Evolutionary conservation across 2,329 filamentous ascomycete species (phyloP).

Genomic region (Dothiorella sarmentorum): DNA sequence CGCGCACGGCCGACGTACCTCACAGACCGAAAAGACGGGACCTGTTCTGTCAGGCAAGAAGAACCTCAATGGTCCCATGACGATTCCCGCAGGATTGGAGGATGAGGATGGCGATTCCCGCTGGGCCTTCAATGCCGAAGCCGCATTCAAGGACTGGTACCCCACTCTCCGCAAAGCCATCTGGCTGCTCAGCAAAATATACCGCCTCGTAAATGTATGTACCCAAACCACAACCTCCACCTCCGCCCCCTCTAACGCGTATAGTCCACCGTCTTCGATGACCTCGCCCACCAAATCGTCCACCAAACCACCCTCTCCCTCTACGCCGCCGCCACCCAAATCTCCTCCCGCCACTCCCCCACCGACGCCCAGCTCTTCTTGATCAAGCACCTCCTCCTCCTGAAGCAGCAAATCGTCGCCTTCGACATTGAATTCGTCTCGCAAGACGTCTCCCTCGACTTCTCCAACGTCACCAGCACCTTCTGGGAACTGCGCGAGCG

Average conservation of each 20-base stretch:
- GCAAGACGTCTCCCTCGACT: conserved; percentile 60
- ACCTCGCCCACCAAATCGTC: conserved; percentile 76
- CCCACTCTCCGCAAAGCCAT: conserved; percentile 65
- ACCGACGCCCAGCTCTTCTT: conserved; percentile 86
- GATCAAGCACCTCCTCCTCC: conserved; percentile 87
- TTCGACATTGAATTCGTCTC: conserved; percentile 83
- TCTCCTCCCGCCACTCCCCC: conserved; percentile 61
- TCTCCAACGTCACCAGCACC: conserved; percentile 61
- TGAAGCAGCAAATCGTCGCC: conserved; percentile 93
- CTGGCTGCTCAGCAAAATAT: conserved; percentile 66
- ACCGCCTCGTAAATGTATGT: conserved; percentile 63
- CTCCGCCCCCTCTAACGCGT: conserved; percentile 22
- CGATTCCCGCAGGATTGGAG: conserved; percentile 43
- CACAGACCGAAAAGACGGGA: conserved; percentile 39
- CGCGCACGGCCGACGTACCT: conserved; percentile 46
- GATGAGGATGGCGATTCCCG: conserved; percentile 46
- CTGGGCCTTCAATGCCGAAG: conserved; percentile 56
- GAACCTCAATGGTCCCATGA: conserved; percentile 37
- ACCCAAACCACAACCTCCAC: not conserved
- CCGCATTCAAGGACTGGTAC: conserved; percentile 60
- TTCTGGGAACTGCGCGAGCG: conserved; percentile 66
- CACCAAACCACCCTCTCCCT: conserved; percentile 85
- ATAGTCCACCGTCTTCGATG: conserved; percentile 65
- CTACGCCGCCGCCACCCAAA: conserved; percentile 68
- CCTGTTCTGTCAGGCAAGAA: conserved; percentile 55